Base-by-base conservation (phyloP, 73 alveolate genomes). In the Symbiodinium natans region DNA sequence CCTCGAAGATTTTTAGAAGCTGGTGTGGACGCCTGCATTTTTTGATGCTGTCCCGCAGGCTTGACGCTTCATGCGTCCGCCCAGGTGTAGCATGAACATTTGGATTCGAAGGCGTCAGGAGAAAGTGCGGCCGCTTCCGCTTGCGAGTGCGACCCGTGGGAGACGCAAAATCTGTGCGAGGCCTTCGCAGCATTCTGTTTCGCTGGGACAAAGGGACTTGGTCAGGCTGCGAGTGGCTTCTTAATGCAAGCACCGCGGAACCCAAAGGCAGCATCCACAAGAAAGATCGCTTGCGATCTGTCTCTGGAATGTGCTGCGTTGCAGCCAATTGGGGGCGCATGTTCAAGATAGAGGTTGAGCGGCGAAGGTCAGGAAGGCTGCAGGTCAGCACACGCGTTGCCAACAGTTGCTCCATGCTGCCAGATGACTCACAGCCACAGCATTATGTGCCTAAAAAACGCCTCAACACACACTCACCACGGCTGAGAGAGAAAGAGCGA, bases 211-310 rank as follows among this genome's bases (percentile, higher is more conserved):
- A 54, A 1, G 71, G 63, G 25, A 56, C 83, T 86, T 56, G 56
- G 23, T 25, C 68, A 34, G 94, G 94, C 85, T 63, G 59, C 40
- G 94, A 86, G 42, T 86, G 94, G 84, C 94, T 86, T 39, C 83
- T 54, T 48, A 86, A 38, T 33, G 39, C 23, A 0, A 86, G 27
- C 52, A 34, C 40, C 2, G 93, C 29, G 39, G 15, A 3, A 48
- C 34, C 25, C 11, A 27, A 40, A 6, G 19, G 19, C n/a, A 86
- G 83, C n/a, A 40, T 38, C 59, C 80, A 10, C 39, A 31, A 11
- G 63, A 46, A 52, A 52, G 71, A 29, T 8, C 71, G n/a, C n/a
- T n/a, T 52, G 71, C 71, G n/a, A 8, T 52, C 71, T 52, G 29
- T 52, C 71, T 29, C 71, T 0, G 2, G 71, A 8, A 29, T 29